Base-by-base conservation (phyloP, 2,329 filamentous ascomycete genomes). In the Claviceps quebecensis region DNA sequence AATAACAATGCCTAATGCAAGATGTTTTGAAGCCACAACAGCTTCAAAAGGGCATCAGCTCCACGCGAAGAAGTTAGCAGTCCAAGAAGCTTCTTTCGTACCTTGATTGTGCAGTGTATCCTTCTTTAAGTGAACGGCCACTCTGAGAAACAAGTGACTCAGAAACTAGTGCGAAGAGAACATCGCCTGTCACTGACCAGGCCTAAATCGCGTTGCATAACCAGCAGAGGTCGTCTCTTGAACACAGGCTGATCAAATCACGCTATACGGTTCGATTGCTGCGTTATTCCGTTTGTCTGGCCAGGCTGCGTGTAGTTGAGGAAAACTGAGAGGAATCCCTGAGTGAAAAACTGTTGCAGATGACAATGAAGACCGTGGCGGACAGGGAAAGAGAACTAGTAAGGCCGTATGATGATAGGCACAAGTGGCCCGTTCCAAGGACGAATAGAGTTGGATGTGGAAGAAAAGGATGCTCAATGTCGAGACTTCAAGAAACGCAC, bases 251-350 rank as follows among this genome's bases (percentile, higher is more conserved):
- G 11, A 23, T 8, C 4, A n/a, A 41, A 49, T 26, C 26, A 26
- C 26, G 19, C 6, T 29, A 6, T 6, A 13, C 11, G 47, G 7
- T 6, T 49, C 6, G 11, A 17, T 57, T 14, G 26, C 14, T 49
- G 45, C 16, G 7, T 47, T 51, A 13, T 52, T 49, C 8, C 54
- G 51, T 9, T 59, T 54, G 3, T n/a, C 16, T 47, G 57, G 53
- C 29, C 56, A 54, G 50, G 56, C 57, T 56, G 48, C n/a, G 55
- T 56, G 38, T 62, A 55, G 26, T 50, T 53, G 52, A 60, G 59
- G 36, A 60, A 54, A 8, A 16, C 47, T 44, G 9, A 48, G 22
- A 2, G 19, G 29, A 13, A 17, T n/a, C 22, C 17, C 17, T 36
- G 17, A 9, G 43, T 17, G 26, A 8, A 8, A 11, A 34, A 34